phyloP scores from a whole-genome alignment of 768 basidiomycete genomes.

The Lentinula guzmanii region DNA sequence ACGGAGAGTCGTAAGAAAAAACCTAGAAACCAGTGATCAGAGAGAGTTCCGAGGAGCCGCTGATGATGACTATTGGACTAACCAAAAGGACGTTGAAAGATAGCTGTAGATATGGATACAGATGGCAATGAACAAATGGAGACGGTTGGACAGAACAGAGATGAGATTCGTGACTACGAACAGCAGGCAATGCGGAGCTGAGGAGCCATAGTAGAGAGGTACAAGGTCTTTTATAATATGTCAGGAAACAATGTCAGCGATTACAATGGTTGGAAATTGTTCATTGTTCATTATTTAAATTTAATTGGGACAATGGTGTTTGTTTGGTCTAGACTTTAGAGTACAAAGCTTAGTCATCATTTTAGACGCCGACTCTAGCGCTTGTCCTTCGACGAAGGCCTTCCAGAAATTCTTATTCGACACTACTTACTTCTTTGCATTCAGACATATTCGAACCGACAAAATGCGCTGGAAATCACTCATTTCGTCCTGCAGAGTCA shows the following conservation, averaged over 20 bases:
- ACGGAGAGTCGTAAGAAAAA: neutral
- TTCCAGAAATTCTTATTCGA: too few species aligned
- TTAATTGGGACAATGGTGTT: neutral
- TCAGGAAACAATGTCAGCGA: neutral
- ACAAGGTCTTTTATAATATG: neutral
- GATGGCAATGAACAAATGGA: neutral
- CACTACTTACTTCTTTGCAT: too few species aligned
- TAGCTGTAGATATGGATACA: neutral
- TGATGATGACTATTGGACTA: neutral
- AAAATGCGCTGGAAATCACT: too few species aligned
- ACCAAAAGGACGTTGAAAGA: neutral
- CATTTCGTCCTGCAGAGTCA: too few species aligned
- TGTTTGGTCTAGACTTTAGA: neutral
- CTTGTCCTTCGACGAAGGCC: too few species aligned
- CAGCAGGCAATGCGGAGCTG: neutral
- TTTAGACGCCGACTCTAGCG: neutral
- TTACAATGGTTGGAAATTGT: neutral
- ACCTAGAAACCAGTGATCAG: neutral
- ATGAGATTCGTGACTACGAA: neutral
- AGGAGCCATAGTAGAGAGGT: neutral
- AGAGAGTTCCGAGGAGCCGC: neutral
- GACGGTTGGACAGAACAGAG: neutral
- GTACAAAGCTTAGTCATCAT: neutral
- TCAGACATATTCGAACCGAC: too few species aligned
- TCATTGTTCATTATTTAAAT: neutral